Conservation (phyloP, 495 filamentous ascomycete genomes). For the Penicillium samsonianum region DNA sequence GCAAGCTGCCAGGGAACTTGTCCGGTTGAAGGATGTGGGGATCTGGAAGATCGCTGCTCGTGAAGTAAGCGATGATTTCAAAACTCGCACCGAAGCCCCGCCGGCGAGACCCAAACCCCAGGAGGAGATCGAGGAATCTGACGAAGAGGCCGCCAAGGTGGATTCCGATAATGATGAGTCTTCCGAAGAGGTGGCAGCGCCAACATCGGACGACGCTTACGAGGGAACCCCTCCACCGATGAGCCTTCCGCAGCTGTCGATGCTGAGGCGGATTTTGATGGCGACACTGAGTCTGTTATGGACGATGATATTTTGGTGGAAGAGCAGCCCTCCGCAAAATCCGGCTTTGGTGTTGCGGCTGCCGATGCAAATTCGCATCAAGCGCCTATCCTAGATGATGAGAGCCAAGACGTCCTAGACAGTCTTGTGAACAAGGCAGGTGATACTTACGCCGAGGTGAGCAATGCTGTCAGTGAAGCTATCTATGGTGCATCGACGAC, state of each 20-base stretch:
- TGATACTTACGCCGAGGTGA: constrained; percentile 53
- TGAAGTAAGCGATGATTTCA: constrained; percentile 78
- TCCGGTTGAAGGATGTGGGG: constrained; percentile 79
- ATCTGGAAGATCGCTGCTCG: constrained; percentile 79
- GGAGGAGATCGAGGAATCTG: constrained; percentile 38
- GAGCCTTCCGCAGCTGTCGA: background rate
- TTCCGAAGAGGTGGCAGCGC: background rate
- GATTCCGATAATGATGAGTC: constrained; percentile 21
- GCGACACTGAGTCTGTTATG: constrained; percentile 1
- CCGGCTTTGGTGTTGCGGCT: constrained; percentile 29
- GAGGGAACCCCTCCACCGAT: background rate
- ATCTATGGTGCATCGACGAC: constrained; percentile 44
- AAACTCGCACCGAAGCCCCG: constrained; percentile 52
- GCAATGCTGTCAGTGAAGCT: constrained; percentile 45
- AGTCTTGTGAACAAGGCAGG: constrained; percentile 52
- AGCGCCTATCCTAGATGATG: constrained; percentile 49
- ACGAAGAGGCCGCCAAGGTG: constrained; percentile 25
- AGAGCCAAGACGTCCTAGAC: constrained; percentile 50
- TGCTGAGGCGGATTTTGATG: background rate
- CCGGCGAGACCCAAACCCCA: constrained; percentile 46
- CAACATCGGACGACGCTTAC: constrained; percentile 3
- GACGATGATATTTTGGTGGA: constrained; percentile 35
- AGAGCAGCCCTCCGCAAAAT: constrained; percentile 4
- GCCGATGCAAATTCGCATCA: constrained; percentile 22
- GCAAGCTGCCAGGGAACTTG: constrained; percentile 77